Evolutionary conservation across 1,284 basidiomycete genomes (phyloP), one percentile per base, ranked within the genome.

Genomic region (Meira miltonrushii): DNA sequence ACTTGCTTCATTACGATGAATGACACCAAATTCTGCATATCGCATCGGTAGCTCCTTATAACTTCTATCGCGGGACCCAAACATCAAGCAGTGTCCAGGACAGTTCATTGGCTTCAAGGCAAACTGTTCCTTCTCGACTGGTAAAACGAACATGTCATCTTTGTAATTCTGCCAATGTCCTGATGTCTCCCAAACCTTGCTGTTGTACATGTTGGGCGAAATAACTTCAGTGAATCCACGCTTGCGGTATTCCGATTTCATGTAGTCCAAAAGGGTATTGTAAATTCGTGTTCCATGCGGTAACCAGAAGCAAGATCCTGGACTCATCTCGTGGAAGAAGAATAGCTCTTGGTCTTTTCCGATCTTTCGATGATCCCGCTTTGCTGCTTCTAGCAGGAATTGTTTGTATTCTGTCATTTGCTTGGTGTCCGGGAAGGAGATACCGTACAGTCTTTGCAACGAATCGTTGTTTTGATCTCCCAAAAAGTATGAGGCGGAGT

Each of bases 341-440:
- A 93, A 99, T 19, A 99, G 82, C 74, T 99, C 95, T 84, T 75
- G 74, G 69, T 97, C 92, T 84, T 67, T 70, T 40, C 75, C 75
- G 54, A 78, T 78, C 82, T 92, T 92, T 56, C 95, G 83, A 78
- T 98, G 95, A 80, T 99, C 95, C 9, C 95, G 87, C 80, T 92
- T 96, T 17, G 94, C 93, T 48, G 95, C 95, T 80, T 98, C 94
- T 54, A 87, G 90, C 60, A 98, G 84, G 83, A 96, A 97, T 50
- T 85, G 86, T 82, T 98, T 98, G 85, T 98, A 93, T 71, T 97
- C 95, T 21, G 86, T 82, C 76, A 98, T 83, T 78, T 94, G 90
- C 81, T 96, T 96, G 80, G 90, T 89, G 81, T 97, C 94, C 0
- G 95, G 95, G 86, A 98, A 99, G 2, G 94, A 96, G 78, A 99